These are phyloP conservation scores for Aleurites moluccanus DNA, from an alignment of 441 rosid genomes.

Conservation along the genomic window DNA sequence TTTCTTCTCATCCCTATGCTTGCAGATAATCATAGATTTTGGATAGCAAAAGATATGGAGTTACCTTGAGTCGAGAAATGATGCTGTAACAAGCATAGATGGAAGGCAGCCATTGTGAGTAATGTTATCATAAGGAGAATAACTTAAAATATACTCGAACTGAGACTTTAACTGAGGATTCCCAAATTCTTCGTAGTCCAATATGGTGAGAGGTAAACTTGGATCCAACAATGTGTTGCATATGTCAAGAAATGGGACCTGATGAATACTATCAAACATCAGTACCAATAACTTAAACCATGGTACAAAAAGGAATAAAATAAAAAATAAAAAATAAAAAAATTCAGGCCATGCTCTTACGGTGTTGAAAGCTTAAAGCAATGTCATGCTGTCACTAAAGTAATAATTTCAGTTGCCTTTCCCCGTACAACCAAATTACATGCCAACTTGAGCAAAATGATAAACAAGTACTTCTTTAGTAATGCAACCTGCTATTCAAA, in stretches of 20 bases:
- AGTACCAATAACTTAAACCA: constrained; percentile 3
- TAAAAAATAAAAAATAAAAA: neutral
- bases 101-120: constrained; percentile 57
- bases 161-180: constrained; percentile 61
- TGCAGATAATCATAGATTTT: constrained; percentile 8
- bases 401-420: neutral
- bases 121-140: constrained; percentile 89
- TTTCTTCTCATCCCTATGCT: too few relatives aligned
- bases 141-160: constrained; percentile 53
- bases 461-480: neutral
- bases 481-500: neutral
- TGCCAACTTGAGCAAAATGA: neutral
- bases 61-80: constrained; percentile 84
- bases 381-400: neutral
- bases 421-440: neutral
- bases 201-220: constrained; percentile 67
- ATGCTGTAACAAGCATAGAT: constrained; percentile 72
- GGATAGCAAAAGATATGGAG: constrained; percentile 10
- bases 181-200: constrained; percentile 95
- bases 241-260: constrained; percentile 91
- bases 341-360: neutral
- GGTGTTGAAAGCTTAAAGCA: neutral
- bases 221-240: constrained; percentile 80
- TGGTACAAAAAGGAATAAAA: too few relatives aligned
- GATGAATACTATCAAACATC: constrained; percentile 19